Percentiles rank a stretch among this genome's conserved stretches.
phyloP scores from a whole-genome alignment of 2,329 filamentous ascomycete species.

The Colletotrichum phormii region DNA sequence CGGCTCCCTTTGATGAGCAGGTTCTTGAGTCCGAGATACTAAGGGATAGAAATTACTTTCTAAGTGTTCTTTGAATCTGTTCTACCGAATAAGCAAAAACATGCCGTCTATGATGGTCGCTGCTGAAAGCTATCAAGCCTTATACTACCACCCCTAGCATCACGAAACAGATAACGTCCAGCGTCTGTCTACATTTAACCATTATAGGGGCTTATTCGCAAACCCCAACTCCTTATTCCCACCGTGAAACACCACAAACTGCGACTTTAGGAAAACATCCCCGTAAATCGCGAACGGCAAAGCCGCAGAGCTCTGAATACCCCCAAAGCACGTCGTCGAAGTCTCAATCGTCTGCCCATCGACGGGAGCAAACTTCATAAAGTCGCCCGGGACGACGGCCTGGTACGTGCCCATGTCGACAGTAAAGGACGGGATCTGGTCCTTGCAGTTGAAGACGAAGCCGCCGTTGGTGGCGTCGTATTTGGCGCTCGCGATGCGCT shows the following conservation, averaged over 20 bases:
- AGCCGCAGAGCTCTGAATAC: constrained; percentile 50
- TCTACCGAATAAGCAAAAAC: neutral
- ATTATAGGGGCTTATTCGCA: constrained; percentile 49
- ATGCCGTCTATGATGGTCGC: neutral
- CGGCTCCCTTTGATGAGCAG: neutral
- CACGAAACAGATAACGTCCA: neutral
- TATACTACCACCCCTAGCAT: neutral
- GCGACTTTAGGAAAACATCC: constrained; percentile 56
- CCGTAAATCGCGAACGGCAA: constrained; percentile 54
- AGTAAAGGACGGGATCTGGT: constrained; percentile 58
- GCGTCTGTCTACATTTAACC: neutral
- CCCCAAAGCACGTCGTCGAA: constrained; percentile 47
- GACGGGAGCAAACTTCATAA: constrained; percentile 51
- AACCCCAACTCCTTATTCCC: constrained; percentile 48
- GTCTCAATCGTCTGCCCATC: constrained; percentile 36
- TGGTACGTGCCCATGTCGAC: constrained; percentile 49
- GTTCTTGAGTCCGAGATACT: neutral
- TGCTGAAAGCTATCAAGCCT: neutral
- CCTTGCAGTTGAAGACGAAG: constrained; percentile 68
- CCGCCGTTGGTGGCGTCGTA: constrained; percentile 60
- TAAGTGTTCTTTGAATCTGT: neutral
- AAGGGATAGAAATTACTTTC: neutral
- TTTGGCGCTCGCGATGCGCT: constrained; percentile 62
- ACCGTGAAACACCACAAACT: constrained; percentile 57
- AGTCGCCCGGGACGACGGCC: constrained; percentile 49